phyloP scores from a whole-genome alignment of 176 grass and related monocot genomes.

The Coix lacrymajobi region DNA sequence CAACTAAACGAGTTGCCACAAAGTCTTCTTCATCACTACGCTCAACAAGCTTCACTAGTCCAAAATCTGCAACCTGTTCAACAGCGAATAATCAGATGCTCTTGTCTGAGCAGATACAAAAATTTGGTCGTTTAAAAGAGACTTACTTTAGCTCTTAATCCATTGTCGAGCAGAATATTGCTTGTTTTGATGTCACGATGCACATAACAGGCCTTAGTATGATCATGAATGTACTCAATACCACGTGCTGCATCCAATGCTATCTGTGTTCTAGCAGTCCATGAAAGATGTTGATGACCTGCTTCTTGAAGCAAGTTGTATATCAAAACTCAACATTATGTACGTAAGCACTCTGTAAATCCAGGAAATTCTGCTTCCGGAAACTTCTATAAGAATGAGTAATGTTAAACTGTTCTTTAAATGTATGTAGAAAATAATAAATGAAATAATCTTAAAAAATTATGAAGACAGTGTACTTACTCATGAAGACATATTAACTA shows the following conservation, averaged over 20 bases:
- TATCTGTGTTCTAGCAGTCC: slow-evolving; percentile 71
- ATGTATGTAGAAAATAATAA: neutral
- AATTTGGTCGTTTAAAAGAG: neutral
- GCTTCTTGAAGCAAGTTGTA: neutral
- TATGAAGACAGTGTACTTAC: neutral
- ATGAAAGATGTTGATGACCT: slow-evolving; percentile 64
- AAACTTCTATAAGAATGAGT: neutral
- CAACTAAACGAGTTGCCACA: slow-evolving; percentile 59
- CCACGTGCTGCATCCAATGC: slow-evolving; percentile 60
- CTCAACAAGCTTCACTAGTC: slow-evolving; percentile 61
- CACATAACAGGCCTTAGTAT: slow-evolving; percentile 64
- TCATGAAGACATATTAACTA: neutral
- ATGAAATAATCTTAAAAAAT: neutral
- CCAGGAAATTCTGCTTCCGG: neutral
- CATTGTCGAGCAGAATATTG: slow-evolving; percentile 65
- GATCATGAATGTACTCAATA: slow-evolving; percentile 80
- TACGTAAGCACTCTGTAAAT: neutral
- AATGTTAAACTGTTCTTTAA: neutral
- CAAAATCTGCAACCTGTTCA: slow-evolving; percentile 65
- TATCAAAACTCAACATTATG: neutral
- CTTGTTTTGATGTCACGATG: slow-evolving; percentile 73
- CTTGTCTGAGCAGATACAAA: neutral
- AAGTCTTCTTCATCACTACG: slow-evolving; percentile 44
- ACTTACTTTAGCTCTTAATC: slow-evolving; percentile 61
- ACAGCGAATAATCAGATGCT: neutral